Conservation (phyloP, 495 filamentous ascomycete species). For the Opeltia flavorubescens region DNA sequence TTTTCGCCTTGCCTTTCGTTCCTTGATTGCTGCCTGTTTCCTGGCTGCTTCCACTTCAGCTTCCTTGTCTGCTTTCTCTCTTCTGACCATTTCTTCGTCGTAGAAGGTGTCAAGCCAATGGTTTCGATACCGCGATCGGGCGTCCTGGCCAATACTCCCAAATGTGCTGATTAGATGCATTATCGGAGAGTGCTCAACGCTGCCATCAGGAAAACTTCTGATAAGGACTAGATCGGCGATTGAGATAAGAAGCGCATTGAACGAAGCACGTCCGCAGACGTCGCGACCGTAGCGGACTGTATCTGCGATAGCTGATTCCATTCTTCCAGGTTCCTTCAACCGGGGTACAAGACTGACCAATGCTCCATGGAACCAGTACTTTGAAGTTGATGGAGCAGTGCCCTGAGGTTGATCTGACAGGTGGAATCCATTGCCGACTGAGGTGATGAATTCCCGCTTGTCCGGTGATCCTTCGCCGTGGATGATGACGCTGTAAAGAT, state of each 20-base stretch:
- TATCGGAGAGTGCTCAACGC: not conserved
- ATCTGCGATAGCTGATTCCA: not conserved
- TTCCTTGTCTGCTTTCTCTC: no score
- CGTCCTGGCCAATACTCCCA: not conserved
- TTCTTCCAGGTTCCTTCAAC: not conserved
- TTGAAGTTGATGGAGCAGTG: slow-evolving; percentile 4
- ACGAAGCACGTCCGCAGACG: not conserved
- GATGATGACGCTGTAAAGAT: not conserved
- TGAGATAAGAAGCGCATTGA: slow-evolving; percentile 8
- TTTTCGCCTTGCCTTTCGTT: no score
- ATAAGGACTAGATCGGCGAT: slow-evolving; percentile 6
- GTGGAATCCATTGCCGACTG: slow-evolving; percentile 3
- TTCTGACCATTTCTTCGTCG: no score
- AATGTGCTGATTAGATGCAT: not conserved
- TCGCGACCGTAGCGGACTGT: not conserved
- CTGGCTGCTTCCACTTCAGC: no score
- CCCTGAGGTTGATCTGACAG: not conserved
- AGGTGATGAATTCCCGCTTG: slow-evolving; percentile 1
- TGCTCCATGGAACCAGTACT: slow-evolving; percentile 10
- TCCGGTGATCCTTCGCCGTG: not conserved
- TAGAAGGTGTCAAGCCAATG: no score
- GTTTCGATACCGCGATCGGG: not conserved
- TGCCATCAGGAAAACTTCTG: slow-evolving; percentile 1
- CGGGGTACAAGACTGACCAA: slow-evolving; percentile 7
- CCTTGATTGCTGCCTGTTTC: no score